Evolutionary conservation across 441 rosid genomes (phyloP).

Genomic region (Adansonia madagascariensis): DNA sequence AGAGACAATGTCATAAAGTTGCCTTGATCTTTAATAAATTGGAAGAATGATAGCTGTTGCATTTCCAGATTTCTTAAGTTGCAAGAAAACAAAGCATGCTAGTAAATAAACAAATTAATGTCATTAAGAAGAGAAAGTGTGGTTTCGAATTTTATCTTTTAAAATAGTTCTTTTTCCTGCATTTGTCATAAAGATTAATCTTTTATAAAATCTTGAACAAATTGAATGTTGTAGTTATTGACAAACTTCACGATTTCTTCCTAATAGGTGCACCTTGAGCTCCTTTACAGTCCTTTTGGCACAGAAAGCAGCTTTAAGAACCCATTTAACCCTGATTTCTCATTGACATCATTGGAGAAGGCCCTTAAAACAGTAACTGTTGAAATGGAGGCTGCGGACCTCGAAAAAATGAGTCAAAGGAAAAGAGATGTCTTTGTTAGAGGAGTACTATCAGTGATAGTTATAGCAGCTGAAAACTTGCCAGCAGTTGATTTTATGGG

Average conservation of each 20-base stretch:
- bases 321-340: constrained; percentile 55
- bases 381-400: constrained; percentile 37
- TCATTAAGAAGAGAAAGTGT: neutral
- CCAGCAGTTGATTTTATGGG: constrained; percentile 81
- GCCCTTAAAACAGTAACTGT: constrained; percentile 49
- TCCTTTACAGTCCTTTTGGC: constrained; percentile 74
- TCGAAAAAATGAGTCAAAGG: constrained; percentile 37
- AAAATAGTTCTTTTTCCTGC: neutral
- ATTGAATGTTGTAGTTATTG: neutral
- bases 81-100: neutral
- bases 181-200: neutral
- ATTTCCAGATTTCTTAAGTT: neutral
- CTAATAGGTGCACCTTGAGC: constrained; percentile 83
- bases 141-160: neutral
- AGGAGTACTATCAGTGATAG: constrained; percentile 86
- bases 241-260: constrained; percentile 16
- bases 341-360: constrained; percentile 77
- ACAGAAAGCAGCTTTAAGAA: constrained; percentile 57
- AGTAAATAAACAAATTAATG: neutral
- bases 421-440: constrained; percentile 78
- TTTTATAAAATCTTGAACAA: neutral
- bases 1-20: constrained; percentile 12
- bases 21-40: neutral
- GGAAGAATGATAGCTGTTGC: constrained; percentile 3
- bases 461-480: constrained; percentile 80